phyloP scores from a whole-genome alignment of 768 basidiomycete species.

The Pleurotus sapidus region DNA sequence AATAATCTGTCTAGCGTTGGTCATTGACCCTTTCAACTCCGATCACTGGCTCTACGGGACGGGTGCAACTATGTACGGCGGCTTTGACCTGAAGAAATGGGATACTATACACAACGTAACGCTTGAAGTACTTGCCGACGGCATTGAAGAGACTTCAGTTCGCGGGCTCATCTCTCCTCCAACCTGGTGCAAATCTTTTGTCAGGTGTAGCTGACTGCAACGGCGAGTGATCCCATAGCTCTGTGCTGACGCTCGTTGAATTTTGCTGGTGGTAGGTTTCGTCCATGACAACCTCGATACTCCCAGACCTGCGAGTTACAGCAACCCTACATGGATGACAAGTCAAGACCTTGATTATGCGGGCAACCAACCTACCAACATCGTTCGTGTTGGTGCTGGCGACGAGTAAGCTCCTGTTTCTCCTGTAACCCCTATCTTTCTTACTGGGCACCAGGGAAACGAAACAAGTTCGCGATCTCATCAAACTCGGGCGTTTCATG shows the following conservation, averaged over 20 bases:
- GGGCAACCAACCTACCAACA: constrained; percentile 44
- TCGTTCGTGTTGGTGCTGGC: constrained; percentile 53
- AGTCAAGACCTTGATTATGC: constrained; percentile 52
- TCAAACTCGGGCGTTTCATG: constrained; percentile 52
- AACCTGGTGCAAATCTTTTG: constrained; percentile 50
- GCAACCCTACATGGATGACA: constrained; percentile 46
- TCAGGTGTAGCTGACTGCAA: constrained; percentile 55
- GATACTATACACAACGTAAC: constrained; percentile 58
- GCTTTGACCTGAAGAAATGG: constrained; percentile 57
- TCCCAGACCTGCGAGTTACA: constrained; percentile 35
- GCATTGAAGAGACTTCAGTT: constrained; percentile 63
- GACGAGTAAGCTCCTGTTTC: constrained; percentile 30
- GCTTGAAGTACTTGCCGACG: constrained; percentile 57
- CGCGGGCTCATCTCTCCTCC: constrained; percentile 60
- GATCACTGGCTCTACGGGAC: constrained; percentile 75
- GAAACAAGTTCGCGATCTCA: constrained; percentile 57
- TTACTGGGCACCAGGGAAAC: constrained; percentile 28
- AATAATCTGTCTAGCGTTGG: constrained; percentile 31
- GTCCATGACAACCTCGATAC: constrained; percentile 40
- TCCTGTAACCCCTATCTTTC: neutral
- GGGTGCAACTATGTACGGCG: constrained; percentile 61
- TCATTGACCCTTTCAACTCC: constrained; percentile 65
- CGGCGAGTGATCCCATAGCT: constrained; percentile 27
- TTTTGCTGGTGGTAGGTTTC: constrained; percentile 30
- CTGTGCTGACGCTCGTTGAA: neutral